A percentile compares a stretch with the other conserved stretches of the same genome.
These are phyloP conservation scores for Inonotus obliquus DNA, from an alignment of 1,284 basidiomycete genomes.

Conservation along the genomic window DNA sequence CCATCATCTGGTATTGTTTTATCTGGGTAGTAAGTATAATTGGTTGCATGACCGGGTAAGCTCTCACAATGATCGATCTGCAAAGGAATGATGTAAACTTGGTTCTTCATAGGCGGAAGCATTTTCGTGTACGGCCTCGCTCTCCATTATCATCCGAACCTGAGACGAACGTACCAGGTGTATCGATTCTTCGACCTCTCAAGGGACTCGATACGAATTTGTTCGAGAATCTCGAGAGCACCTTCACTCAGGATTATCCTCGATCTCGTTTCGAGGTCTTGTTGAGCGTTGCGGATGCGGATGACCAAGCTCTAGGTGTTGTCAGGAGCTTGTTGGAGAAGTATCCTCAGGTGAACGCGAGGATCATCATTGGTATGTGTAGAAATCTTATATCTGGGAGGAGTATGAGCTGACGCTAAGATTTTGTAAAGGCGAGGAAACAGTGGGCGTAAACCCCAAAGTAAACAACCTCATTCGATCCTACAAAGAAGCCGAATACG, in stretches of 20 bases:
- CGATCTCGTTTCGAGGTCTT: slow-evolving; percentile 87
- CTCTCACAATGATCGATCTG: slow-evolving; percentile 19
- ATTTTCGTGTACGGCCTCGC: slow-evolving; percentile 63
- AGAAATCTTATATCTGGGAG: slow-evolving; percentile 1
- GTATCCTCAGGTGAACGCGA: slow-evolving; percentile 69
- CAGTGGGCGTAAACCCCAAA: slow-evolving; percentile 93
- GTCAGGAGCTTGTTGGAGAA: slow-evolving; percentile 72
- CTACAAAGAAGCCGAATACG: slow-evolving; percentile 76
- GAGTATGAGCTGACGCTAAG: not conserved
- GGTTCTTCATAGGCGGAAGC: slow-evolving; percentile 38
- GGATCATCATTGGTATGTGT: slow-evolving; percentile 69
- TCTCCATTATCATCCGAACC: slow-evolving; percentile 57
- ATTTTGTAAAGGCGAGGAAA: slow-evolving; percentile 51
- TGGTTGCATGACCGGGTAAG: slow-evolving; percentile 79
- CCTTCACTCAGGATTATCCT: slow-evolving; percentile 84
- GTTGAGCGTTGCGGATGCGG: slow-evolving; percentile 77
- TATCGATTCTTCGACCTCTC: slow-evolving; percentile 86
- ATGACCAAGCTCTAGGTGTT: slow-evolving; percentile 79
- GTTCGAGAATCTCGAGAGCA: slow-evolving; percentile 89
- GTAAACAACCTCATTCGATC: slow-evolving; percentile 93
- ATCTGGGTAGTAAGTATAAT: slow-evolving; percentile 75
- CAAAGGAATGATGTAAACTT: not conserved
- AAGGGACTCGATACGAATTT: slow-evolving; percentile 92
- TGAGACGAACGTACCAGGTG: slow-evolving; percentile 65
- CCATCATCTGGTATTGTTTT: slow-evolving; percentile 65